Evolutionary conservation across 1,284 basidiomycete genomes (phyloP), one percentile per base, ranked within the genome.

Genomic region (Cerioporus squamosus): DNA sequence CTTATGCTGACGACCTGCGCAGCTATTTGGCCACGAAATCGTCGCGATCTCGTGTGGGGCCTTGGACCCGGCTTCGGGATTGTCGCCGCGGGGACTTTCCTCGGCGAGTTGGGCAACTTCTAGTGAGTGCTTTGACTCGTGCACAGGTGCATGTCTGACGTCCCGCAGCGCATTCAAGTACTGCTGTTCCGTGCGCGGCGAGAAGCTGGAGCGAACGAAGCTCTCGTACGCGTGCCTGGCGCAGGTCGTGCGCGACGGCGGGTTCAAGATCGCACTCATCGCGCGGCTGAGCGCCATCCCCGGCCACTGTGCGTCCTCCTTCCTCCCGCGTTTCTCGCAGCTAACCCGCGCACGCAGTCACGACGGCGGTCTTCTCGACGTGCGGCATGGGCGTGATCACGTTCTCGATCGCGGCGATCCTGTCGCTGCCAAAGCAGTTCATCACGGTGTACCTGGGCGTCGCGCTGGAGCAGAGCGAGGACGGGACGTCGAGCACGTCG

Each of bases 201-300:
- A 86, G 59, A 91, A 90, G 69, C 75, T 87, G 49, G 92, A 95
- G 75, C 77, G 81, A 65, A 85, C 80, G 26, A 88, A 89, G 57
- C 77, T 93, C 38, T 77, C 79, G 36, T 95, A 94, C 71, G 91
- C 86, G 3, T 91, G 90, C 70, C 79, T 95, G 43, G 88, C 90
- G 0, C 81, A 84, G 61, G 87, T 92, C 43, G 86, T 94, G 5
- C 80, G 90, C 6, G 87, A 92, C 23, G 93, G 93, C 20, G 92
- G 92, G 0, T 91, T 94, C 75, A 84, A 79, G 69, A 85, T 94
- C 65, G 87, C 90, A 1, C 78, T 93, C 26, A 81, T 91, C 44
- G 87, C 86, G 7, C 82, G 92, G 26, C 77, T 91, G 55, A 90
- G 87, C 63, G 90, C 89, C n/a, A 91, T 94, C 51, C 93, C 93